Evolutionary conservation across 192 early-diverging fungal species (phyloP), one percentile per base, ranked within the genome.

Genomic region (Allomyces arbusculus): DNA sequence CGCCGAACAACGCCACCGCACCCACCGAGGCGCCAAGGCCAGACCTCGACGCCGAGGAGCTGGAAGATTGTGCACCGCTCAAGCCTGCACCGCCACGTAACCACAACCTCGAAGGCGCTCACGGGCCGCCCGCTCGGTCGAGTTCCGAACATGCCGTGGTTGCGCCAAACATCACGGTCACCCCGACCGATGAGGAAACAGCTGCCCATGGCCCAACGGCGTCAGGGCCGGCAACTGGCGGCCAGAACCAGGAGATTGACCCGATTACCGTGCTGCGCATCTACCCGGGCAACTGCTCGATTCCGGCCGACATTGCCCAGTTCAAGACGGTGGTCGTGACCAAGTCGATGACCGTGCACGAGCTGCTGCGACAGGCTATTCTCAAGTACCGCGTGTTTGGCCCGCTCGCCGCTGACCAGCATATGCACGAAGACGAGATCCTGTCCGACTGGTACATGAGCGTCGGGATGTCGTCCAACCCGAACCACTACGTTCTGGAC

Each of bases 311-410:
- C 6, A 10, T 20, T 14, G 16, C 12, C 50, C 50, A 58, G 50
- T 58, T 58, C 50, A 58, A 58, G 50, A 58, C 50, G 50, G 50
- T 58, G 50, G 50, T 58, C 16, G 50, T 58, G 50, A 58, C 50
- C 50, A 58, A 58, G 50, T 58, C 50, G 2, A 58, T 58, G 50
- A 20, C 50, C 3, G 50, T 58, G 16, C 16, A n/a, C 50, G 50
- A 58, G 50, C 50, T 58, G 7, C 16, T 58, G 16, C 12, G 50
- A 3, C 50, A 58, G 50, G 50, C 50, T 6, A 14, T 58, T 14
- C 50, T 58, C 50, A 58, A 58, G 50, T 58, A 58, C 50, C 50
- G 50, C 50, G 50, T 58, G 50, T 58, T 58, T 58, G 50, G 50
- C 50, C 50, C 50, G 50, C 50, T 58, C 16, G 12, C 50, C 16